phyloP scores from a whole-genome alignment of 306 rosid genomes.

The Quercus alba region DNA sequence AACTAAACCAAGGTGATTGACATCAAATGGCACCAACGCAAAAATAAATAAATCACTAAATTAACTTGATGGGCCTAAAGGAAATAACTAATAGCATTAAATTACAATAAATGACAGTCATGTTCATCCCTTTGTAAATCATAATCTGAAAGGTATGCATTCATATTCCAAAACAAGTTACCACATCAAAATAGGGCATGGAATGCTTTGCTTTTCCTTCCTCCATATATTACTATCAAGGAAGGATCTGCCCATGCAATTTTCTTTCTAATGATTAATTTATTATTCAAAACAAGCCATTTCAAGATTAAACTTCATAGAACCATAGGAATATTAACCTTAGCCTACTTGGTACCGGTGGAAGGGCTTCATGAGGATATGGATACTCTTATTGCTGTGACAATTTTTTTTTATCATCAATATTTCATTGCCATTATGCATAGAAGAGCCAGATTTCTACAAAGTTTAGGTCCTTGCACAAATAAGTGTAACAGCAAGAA shows the following conservation, averaged over 20 bases:
- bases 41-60: background rate
- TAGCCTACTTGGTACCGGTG: conserved; percentile 13
- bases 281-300: background rate
- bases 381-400: background rate
- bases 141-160: background rate
- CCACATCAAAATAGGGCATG: background rate
- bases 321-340: background rate
- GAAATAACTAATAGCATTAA: background rate
- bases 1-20: background rate
- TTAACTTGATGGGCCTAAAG: conserved; percentile 2
- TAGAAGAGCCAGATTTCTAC: background rate
- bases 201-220: background rate
- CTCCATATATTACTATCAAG: background rate
- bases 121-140: background rate
- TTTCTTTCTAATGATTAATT: conserved; percentile 9
- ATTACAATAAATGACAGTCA: background rate
- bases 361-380: conserved; percentile 1
- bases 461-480: background rate
- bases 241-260: background rate
- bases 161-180: background rate
- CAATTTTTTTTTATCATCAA: background rate
- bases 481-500: background rate
- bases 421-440: background rate
- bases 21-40: background rate
- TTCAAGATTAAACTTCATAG: background rate